Percentiles rank a stretch among this genome's conserved stretches.
These are phyloP conservation scores for Venustampulla echinocandica DNA, from an alignment of 495 filamentous ascomycete species.

Conservation along the genomic window DNA sequence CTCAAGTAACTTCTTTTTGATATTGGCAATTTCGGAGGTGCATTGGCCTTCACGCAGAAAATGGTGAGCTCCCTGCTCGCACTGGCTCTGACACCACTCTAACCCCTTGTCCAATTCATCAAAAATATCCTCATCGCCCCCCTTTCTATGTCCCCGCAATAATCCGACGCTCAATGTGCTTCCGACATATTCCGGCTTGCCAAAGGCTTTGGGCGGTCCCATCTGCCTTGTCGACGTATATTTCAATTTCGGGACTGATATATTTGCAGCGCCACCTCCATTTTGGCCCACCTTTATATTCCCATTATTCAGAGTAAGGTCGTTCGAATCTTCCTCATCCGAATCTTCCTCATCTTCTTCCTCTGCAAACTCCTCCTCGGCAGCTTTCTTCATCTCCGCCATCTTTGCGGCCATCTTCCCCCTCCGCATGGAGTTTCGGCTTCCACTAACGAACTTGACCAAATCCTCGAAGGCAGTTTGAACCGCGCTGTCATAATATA, in stretches of 20 bases:
- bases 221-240: constrained; percentile 18
- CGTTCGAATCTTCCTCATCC: neutral
- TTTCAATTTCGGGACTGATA: constrained; percentile 10
- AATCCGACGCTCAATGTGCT: constrained; percentile 12
- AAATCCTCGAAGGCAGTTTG: constrained; percentile 72
- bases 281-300: constrained; percentile 3
- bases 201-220: constrained; percentile 9
- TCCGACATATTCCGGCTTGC: neutral
- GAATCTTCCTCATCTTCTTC: constrained; percentile 33
- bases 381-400: constrained; percentile 42
- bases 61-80: constrained; percentile 79
- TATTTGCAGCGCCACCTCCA: neutral
- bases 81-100: constrained; percentile 69
- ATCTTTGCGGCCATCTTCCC: constrained; percentile 63
- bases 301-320: neutral
- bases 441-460: constrained; percentile 69
- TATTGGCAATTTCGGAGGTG: constrained; percentile 57
- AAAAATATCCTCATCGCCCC: constrained; percentile 40
- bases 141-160: constrained; percentile 11
- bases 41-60: constrained; percentile 80
- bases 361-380: constrained; percentile 42
- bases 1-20: constrained; percentile 49
- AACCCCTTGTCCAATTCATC: constrained; percentile 67
- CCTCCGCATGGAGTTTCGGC: constrained; percentile 73
- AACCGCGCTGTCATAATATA: constrained; percentile 82